Percentiles rank a stretch among this genome's conserved stretches.
phyloP scores from a whole-genome alignment of 1,284 basidiomycete species.

The Dichomitus squalens region DNA sequence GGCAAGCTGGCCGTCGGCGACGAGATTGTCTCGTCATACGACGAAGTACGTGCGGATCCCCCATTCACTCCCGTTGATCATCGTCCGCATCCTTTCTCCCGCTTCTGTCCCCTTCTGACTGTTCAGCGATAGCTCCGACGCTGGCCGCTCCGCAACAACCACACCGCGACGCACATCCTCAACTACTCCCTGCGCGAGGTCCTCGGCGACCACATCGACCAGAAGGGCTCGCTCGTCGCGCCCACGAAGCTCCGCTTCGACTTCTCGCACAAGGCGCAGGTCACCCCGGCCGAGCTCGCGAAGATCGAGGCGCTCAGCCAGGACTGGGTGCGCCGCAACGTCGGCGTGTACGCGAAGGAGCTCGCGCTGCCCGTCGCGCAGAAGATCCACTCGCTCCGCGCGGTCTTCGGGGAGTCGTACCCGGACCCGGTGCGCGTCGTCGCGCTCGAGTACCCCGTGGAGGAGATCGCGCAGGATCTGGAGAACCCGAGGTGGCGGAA shows the following conservation, averaged over 20 bases:
- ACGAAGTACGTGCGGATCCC: constrained; percentile 53
- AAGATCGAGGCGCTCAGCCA: constrained; percentile 86
- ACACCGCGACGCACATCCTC: constrained; percentile 98
- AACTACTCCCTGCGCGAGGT: constrained; percentile 93
- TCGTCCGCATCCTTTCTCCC: too few species aligned
- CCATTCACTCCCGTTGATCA: too few species aligned
- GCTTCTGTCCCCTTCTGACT: constrained; percentile 10
- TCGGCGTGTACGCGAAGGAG: constrained; percentile 89
- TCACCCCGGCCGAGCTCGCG: constrained; percentile 72
- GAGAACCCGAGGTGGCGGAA: constrained; percentile 88
- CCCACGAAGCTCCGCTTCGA: constrained; percentile 97
- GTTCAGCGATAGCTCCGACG: constrained; percentile 68
- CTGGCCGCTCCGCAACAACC: constrained; percentile 96
- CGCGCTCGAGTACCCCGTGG: constrained; percentile 83
- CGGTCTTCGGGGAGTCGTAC: constrained; percentile 98
- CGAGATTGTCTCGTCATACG: constrained; percentile 73
- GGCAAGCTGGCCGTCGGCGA: constrained; percentile 71
- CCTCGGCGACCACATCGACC: constrained; percentile 96
- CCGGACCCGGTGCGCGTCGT: constrained; percentile 98
- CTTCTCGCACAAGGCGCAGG: constrained; percentile 94
- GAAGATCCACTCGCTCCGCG: constrained; percentile 90
- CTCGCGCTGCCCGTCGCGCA: constrained; percentile 81
- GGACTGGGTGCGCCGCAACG: constrained; percentile 91
- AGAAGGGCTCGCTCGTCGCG: constrained; percentile 97
- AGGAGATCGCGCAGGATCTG: constrained; percentile 85